Conservation (phyloP, 139 green algal genomes). For the Chlorella sp. region DNA sequence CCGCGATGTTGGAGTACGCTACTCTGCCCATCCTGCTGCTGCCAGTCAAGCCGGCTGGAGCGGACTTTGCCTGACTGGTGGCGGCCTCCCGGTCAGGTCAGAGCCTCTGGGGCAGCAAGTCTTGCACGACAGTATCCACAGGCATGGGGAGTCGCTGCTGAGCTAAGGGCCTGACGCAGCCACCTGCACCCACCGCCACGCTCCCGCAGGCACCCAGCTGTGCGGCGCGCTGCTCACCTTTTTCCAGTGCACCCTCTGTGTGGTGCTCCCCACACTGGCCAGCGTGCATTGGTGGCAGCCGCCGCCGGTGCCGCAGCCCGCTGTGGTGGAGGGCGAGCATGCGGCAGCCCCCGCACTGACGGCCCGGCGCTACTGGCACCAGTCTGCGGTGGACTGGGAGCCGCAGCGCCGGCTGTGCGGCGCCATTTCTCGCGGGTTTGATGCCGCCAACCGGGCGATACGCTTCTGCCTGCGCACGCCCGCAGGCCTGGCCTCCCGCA, state of each 20-base stretch:
- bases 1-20: neutral
- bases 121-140: too few species aligned
- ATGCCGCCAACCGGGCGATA: neutral
- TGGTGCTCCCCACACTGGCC: neutral
- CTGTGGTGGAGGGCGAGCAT: neutral
- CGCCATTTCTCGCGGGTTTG: neutral
- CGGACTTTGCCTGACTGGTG: neutral
- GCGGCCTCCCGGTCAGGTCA: neutral
- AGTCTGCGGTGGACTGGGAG: too few species aligned
- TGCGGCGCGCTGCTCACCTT: neutral
- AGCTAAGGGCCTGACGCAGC: too few species aligned
- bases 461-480: neutral
- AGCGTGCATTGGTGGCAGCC: neutral
- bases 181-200: too few species aligned
- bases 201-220: too few species aligned
- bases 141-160: too few species aligned
- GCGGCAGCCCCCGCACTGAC: neutral
- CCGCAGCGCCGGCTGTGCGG: neutral
- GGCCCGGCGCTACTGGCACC: too few species aligned
- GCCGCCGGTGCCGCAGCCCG: neutral
- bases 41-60: too few species aligned
- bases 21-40: constrained; percentile 5
- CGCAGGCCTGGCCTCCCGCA: neutral
- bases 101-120: too few species aligned
- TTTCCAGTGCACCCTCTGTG: neutral